Evolutionary conservation across 1,139 yeast species (phyloP).

Genomic region (Yamadazyma atlantica): DNA sequence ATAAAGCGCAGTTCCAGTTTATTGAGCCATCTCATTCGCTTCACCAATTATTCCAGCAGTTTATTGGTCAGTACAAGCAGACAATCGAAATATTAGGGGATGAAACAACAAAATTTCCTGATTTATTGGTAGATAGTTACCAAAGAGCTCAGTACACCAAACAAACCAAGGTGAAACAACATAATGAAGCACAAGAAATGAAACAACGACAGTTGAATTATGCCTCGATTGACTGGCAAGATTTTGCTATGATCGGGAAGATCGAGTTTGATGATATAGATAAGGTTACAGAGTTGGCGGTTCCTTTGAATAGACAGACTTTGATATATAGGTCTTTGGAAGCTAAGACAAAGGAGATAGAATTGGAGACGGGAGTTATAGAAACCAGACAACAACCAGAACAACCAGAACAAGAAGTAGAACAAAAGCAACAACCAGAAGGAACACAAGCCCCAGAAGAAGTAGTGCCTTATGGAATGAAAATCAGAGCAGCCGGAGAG

Average conservation of each 20-base stretch:
- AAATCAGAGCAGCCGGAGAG: slow-evolving; percentile 68
- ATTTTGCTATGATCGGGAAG: slow-evolving; percentile 69
- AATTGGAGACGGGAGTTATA: slow-evolving; percentile 8
- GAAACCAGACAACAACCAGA: slow-evolving; percentile 5
- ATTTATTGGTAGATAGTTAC: slow-evolving; percentile 51
- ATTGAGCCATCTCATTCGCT: slow-evolving; percentile 61
- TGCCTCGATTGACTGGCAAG: slow-evolving; percentile 88
- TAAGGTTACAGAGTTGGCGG: slow-evolving; percentile 56
- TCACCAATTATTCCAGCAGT: slow-evolving; percentile 48
- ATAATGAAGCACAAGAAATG: slow-evolving; percentile 27
- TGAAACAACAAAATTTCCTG: too few relatives aligned
- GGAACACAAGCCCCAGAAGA: slow-evolving; percentile 4
- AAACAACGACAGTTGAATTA: slow-evolving; percentile 50
- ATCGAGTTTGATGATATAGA: slow-evolving; percentile 69
- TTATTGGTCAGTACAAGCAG: slow-evolving; percentile 56
- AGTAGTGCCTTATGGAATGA: slow-evolving; percentile 54
- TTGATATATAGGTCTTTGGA: slow-evolving; percentile 63
- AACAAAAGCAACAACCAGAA: slow-evolving; percentile 5
- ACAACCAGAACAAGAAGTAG: slow-evolving; percentile 2
- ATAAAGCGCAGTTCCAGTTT: slow-evolving; percentile 67
- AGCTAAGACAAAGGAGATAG: slow-evolving; percentile 25
- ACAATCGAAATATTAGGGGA: slow-evolving; percentile 27
- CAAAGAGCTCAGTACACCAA: slow-evolving; percentile 58
- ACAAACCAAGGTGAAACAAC: slow-evolving; percentile 24
- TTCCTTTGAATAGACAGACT: slow-evolving; percentile 60